Conservation (phyloP, 1,139 yeast species). For the Yamadazyma oceani region DNA sequence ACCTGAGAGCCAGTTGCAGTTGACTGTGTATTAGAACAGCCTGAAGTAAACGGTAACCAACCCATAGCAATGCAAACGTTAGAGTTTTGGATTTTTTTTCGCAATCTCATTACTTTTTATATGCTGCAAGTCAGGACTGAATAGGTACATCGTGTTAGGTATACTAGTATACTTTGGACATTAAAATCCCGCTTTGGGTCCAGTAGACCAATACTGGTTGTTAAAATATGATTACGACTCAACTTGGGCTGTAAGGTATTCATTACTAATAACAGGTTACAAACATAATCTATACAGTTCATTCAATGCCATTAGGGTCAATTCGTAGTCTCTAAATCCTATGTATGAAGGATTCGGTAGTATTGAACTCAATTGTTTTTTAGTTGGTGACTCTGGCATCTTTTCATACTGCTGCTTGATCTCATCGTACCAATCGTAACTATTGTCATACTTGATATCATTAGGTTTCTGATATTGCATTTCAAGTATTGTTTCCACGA, state of each 20-base stretch:
- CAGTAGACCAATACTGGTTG: too few species aligned
- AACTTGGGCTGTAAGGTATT: too few species aligned
- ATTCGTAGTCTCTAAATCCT: slow-evolving; percentile 24
- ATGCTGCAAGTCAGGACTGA: neutral
- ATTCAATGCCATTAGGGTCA: slow-evolving; percentile 34
- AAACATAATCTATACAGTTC: slow-evolving; percentile 32
- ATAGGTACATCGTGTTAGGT: too few species aligned
- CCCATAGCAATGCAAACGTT: slow-evolving; percentile 11
- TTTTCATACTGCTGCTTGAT: slow-evolving; percentile 11
- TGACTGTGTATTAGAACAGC: neutral
- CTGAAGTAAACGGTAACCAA: slow-evolving; percentile 15
- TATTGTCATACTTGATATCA: slow-evolving; percentile 29
- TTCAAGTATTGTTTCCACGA: slow-evolving; percentile 30
- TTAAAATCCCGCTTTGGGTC: too few species aligned
- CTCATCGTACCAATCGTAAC: slow-evolving; percentile 28
- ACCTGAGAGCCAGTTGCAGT: slow-evolving; percentile 19
- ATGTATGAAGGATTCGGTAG: slow-evolving; percentile 11
- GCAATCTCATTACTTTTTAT: neutral
- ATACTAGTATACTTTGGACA: too few species aligned
- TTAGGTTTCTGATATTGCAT: slow-evolving; percentile 32
- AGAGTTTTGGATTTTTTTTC: neutral
- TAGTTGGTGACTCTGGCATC: slow-evolving; percentile 11
- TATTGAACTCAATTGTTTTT: slow-evolving; percentile 12
- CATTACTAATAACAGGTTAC: too few species aligned
- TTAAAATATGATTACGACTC: too few species aligned